Evolutionary conservation across 495 filamentous ascomycete genomes (phyloP).

Genomic region (Penicillium daleae): DNA sequence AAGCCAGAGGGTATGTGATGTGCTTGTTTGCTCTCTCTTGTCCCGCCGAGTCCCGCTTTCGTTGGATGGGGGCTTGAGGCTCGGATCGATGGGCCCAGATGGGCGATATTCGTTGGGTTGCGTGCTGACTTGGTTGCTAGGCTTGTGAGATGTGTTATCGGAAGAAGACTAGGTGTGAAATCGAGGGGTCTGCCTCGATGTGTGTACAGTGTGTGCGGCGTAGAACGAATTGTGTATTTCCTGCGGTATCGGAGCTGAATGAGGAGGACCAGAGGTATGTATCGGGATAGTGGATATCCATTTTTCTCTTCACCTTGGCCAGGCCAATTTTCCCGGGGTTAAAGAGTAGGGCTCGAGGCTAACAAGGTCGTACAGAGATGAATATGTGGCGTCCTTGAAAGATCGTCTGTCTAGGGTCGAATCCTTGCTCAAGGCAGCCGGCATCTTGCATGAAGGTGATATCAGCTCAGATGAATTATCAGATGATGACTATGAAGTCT

Average conservation of each 20-base stretch:
- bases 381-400: constrained; percentile 92
- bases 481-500: constrained; percentile 34
- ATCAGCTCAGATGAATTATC: constrained; percentile 69
- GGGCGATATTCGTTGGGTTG: not conserved
- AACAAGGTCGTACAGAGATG: constrained; percentile 56
- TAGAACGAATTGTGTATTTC: constrained; percentile 89
- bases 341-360: constrained; percentile 5
- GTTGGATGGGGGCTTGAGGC: not conserved
- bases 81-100: constrained; percentile 2
- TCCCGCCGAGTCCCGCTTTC: not conserved
- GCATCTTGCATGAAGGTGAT: constrained; percentile 76
- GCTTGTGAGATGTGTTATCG: constrained; percentile 96
- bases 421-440: constrained; percentile 78
- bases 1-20: constrained; percentile 21
- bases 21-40: not conserved
- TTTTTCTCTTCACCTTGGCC: not conserved
- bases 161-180: constrained; percentile 97
- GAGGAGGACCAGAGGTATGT: not conserved
- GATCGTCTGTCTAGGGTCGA: constrained; percentile 88
- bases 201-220: constrained; percentile 94
- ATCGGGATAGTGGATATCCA: not conserved
- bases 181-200: constrained; percentile 67
- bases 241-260: constrained; percentile 45
- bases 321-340: not conserved
- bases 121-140: constrained; percentile 44